phyloP scores from a whole-genome alignment of 2,329 filamentous ascomycete genomes.

The Xylariomycetidae sp. region DNA sequence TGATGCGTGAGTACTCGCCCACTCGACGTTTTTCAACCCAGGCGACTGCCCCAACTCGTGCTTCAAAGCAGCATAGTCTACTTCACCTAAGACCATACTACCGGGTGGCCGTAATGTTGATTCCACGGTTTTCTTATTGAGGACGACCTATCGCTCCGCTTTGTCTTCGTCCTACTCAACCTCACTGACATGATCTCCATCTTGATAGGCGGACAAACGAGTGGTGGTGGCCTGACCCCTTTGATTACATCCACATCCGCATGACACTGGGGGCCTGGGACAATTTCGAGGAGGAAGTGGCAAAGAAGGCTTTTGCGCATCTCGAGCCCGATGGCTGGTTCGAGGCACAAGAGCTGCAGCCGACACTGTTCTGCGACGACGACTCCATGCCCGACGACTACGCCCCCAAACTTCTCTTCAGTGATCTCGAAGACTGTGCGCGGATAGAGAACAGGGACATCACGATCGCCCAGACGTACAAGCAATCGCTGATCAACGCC shows the following conservation, averaged over 20 bases:
- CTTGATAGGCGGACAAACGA: constrained; percentile 35
- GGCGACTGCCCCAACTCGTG: no score
- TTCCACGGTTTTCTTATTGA: no score
- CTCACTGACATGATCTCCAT: no score
- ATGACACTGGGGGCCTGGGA: constrained; percentile 46
- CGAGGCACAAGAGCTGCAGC: constrained; percentile 47
- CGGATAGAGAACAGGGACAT: constrained; percentile 33
- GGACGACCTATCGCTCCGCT: no score
- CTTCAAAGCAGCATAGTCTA: no score
- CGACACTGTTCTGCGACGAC: constrained; percentile 38
- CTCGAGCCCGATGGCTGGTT: constrained; percentile 50
- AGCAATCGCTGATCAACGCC: constrained; percentile 37
- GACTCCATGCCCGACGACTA: constrained; percentile 34
- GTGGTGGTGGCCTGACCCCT: constrained; percentile 49
- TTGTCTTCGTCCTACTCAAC: no score
- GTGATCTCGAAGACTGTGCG: constrained; percentile 35
- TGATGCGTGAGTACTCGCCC: constrained; percentile 43
- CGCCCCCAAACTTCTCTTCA: constrained; percentile 35
- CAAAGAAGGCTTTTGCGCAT: constrained; percentile 46
- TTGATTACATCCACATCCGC: constrained; percentile 52
- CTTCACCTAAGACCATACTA: no score
- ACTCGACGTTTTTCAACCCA: constrained; percentile 18
- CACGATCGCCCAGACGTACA: constrained; percentile 29
- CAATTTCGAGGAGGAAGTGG: constrained; percentile 43
- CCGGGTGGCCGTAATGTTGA: no score